These are phyloP conservation scores for Aspergillus transmontanensis DNA, from an alignment of 2,329 filamentous ascomycete species.

Conservation along the genomic window DNA sequence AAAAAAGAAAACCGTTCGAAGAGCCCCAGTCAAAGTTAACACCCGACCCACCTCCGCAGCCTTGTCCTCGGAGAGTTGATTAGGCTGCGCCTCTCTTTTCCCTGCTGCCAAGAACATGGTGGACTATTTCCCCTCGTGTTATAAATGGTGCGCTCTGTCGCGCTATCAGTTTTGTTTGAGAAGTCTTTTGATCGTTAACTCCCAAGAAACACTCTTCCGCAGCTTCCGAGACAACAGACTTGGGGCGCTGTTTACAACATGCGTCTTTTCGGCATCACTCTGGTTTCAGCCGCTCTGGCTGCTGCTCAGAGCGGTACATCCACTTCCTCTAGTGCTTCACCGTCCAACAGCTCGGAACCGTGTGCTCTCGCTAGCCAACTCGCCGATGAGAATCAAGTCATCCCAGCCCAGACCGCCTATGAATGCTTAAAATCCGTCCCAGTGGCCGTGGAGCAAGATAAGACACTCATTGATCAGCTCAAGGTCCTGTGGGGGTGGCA, in stretches of 20 bases:
- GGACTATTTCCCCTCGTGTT: background rate
- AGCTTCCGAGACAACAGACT: background rate
- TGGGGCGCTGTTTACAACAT: background rate
- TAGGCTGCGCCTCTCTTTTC: conserved; percentile 1
- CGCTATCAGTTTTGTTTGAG: background rate
- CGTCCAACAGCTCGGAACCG: background rate
- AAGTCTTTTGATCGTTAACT: background rate
- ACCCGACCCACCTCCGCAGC: background rate
- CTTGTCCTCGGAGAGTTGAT: background rate
- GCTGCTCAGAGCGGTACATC: conserved; percentile 2
- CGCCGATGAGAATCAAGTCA: background rate
- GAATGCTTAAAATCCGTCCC: conserved; percentile 25
- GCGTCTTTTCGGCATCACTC: conserved; percentile 5
- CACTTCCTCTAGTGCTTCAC: background rate
- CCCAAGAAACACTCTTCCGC: background rate
- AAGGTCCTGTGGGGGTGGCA: conserved; percentile 25
- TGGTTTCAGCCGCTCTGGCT: conserved; percentile 8
- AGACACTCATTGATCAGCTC: conserved; percentile 24
- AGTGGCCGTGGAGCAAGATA: conserved; percentile 23
- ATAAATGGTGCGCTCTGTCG: background rate
- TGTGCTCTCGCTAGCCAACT: conserved; percentile 15
- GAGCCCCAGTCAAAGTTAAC: background rate
- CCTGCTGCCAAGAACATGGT: background rate
- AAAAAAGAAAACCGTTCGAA: conserved; percentile 1
- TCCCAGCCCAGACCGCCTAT: conserved; percentile 21